These are phyloP conservation scores for Marchantia polymorpha DNA, from an alignment of 225 moss, liverwort and hornwort species.

Conservation along the genomic window DNA sequence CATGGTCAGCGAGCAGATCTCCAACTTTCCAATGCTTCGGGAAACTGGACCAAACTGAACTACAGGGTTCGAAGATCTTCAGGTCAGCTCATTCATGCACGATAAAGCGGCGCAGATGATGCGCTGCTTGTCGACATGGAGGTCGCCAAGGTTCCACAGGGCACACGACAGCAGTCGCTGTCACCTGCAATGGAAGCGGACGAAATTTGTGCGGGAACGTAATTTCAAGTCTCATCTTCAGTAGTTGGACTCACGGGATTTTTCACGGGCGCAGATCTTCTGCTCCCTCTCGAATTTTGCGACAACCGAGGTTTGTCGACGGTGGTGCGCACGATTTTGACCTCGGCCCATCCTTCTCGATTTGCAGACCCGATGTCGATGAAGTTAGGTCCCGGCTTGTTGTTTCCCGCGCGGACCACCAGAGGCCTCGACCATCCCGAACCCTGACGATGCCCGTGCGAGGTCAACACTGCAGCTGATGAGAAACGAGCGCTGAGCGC, in stretches of 20 bases:
- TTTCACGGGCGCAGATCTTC: slow-evolving; percentile 23
- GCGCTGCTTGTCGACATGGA: too few relatives aligned
- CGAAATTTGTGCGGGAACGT: background rate
- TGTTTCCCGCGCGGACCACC: slow-evolving; percentile 39
- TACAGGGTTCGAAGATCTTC: too few relatives aligned
- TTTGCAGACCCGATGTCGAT: slow-evolving; percentile 58
- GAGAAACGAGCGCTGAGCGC: slow-evolving; percentile 7
- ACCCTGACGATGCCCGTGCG: background rate
- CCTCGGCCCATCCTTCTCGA: slow-evolving; percentile 56
- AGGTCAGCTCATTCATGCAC: too few relatives aligned
- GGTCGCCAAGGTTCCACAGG: too few relatives aligned
- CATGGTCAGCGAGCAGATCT: background rate
- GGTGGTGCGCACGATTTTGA: slow-evolving; percentile 43
- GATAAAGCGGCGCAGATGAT: too few relatives aligned
- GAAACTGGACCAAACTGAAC: background rate
- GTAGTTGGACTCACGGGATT: slow-evolving; percentile 8
- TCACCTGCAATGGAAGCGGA: too few relatives aligned
- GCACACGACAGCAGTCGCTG: too few relatives aligned
- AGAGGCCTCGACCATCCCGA: background rate
- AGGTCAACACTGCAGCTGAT: background rate
- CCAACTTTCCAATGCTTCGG: background rate
- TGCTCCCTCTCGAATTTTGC: slow-evolving; percentile 25
- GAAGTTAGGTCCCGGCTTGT: slow-evolving; percentile 54
- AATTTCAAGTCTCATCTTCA: background rate
- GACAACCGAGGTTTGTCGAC: slow-evolving; percentile 21